Conservation (phyloP, 352 stramenopile genomes). For the Phytophthora chlamydospora region DNA sequence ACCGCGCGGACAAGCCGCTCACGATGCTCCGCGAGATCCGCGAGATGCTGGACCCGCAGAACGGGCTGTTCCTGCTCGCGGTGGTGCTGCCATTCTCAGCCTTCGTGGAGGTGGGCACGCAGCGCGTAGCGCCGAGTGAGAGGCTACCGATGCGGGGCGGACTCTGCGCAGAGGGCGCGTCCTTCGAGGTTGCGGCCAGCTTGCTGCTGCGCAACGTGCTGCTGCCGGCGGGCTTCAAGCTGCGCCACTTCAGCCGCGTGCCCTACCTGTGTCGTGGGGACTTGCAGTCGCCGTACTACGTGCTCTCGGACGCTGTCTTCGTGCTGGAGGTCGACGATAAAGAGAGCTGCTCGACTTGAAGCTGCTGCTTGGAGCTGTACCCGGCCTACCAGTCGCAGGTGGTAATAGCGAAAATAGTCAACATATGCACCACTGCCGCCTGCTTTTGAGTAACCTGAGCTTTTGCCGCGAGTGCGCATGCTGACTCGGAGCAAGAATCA, state of each 20-base stretch:
- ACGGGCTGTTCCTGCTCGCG: conserved; percentile 76
- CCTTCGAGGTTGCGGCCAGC: conserved; percentile 70
- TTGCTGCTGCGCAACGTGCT: conserved; percentile 74
- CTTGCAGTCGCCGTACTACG: conserved; percentile 82
- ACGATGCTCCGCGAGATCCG: conserved; percentile 83
- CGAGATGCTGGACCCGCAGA: conserved; percentile 71
- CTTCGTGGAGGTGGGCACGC: conserved; percentile 82
- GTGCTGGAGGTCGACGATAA: conserved; percentile 65
- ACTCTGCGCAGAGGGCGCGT: conserved; percentile 58
- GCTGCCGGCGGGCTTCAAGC: conserved; percentile 72
- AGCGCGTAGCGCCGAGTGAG: conserved; percentile 64
- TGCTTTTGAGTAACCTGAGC: conserved; percentile 31
- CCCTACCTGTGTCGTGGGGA: conserved; percentile 85
- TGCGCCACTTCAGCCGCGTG: conserved; percentile 81
- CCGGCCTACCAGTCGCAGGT: too few species aligned
- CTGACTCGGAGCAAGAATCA: conserved; percentile 11
- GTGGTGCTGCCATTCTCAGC: conserved; percentile 84
- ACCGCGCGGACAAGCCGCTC: conserved; percentile 78
- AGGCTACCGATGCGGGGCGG: conserved; percentile 72
- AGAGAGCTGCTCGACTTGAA: conserved; percentile 9
- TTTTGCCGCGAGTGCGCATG: neutral
- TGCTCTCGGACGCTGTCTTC: conserved; percentile 87
- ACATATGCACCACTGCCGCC: conserved; percentile 1
- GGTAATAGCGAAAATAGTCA: conserved; percentile 14
- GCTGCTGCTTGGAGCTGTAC: too few species aligned